Evolutionary conservation across 306 rosid genomes (phyloP), one percentile per base, ranked within the genome.

Genomic region (Trifolium dubium): DNA sequence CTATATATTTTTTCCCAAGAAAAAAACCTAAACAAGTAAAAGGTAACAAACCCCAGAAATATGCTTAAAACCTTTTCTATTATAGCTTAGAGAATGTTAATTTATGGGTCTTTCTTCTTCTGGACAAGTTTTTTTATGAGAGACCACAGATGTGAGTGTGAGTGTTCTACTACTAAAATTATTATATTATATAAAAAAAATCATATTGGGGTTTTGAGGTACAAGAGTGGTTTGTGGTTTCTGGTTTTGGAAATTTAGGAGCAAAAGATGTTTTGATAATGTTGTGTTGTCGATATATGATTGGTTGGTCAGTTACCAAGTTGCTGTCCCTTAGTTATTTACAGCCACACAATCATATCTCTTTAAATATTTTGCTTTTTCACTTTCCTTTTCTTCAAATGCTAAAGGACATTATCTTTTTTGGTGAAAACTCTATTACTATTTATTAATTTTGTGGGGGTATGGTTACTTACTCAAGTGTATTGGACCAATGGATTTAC

Each of bases 211-310:
- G 74, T 56, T 55, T 74, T 18, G 47, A 2, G 15, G 1, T 15
- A 78, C 51, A 53, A 53, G 12, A 6, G 86, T 30, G 72, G 73
- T 77, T 46, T 56, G 68, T 18, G 77, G 87, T 83, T 61, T 79
- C 77, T 30, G 67, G 87, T 83, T 60, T 79, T 7, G 10, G 11
- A 35, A 47, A 63, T 49, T n/a, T 1, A 53, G 80, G 77, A 84
- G n/a, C 89, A 73, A 74, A 64, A 11, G 78, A 30, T 35, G 80
- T 77, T 72, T 73, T 73, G 46, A 59, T 35, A 3, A 13, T 7
- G 69, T 32, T 83, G 86, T n/a, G 92, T 41, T 92, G 96, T 92
- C 96, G 89, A 92, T 0, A 31, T 1, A 0, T 14, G 10, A 86
- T 89, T 82, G 82, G 90, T 2, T 41, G 5, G 6, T 6, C 3